Evolutionary conservation across 2,329 filamentous ascomycete genomes (phyloP).

Genomic region (Epichloe elymi): DNA sequence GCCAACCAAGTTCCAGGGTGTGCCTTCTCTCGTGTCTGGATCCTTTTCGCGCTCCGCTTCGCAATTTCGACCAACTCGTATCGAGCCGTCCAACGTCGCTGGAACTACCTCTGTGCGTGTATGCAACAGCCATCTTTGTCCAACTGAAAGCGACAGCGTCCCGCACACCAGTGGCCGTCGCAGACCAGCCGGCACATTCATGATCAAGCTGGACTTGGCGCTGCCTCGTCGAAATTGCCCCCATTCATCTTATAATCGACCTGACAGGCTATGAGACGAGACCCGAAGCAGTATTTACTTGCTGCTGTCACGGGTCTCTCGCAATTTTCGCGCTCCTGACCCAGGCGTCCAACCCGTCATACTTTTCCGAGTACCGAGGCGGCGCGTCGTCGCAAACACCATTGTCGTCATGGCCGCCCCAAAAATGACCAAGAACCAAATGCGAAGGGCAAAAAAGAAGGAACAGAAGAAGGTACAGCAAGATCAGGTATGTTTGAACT

Average conservation of each 20-base stretch:
- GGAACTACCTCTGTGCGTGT: neutral
- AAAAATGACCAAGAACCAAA: conserved; percentile 89
- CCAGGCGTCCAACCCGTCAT: conserved; percentile 19
- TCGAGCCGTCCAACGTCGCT: neutral
- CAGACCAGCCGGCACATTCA: neutral
- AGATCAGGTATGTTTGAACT: conserved; percentile 31
- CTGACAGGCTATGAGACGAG: conserved; percentile 19
- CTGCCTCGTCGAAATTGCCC: neutral
- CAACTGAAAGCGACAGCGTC: neutral
- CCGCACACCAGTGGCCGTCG: neutral
- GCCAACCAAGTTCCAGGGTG: neutral
- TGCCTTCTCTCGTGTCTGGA: neutral
- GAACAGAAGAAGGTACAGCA: conserved; percentile 61
- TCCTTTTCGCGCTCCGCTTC: neutral
- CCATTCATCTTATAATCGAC: neutral
- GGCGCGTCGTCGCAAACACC: conserved; percentile 14
- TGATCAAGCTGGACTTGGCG: neutral
- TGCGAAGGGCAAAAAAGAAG: conserved; percentile 92
- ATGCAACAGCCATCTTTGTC: neutral
- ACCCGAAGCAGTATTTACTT: conserved; percentile 25
- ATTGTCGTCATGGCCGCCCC: conserved; percentile 41
- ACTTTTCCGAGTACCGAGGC: conserved; percentile 14
- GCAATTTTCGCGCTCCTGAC: conserved; percentile 24
- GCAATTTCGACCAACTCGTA: neutral
- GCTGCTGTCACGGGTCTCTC: conserved; percentile 20